Conservation (phyloP, 192 early-diverging fungal species). For the Entomortierella chlamydospora region DNA sequence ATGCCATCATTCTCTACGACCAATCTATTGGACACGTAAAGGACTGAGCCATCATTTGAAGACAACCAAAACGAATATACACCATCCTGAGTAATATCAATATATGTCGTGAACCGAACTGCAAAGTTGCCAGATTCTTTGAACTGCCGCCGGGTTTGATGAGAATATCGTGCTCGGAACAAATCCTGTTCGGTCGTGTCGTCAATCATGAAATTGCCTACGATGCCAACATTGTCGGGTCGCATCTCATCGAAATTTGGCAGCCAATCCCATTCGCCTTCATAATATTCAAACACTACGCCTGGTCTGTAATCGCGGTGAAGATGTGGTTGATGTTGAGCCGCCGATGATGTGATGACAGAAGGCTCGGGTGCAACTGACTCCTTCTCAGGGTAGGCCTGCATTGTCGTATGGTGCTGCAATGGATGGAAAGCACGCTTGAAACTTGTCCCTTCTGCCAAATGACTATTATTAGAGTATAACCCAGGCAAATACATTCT, state of each 20-base stretch:
- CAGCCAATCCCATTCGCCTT: slow-evolving; percentile 53
- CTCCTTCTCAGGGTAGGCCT: slow-evolving; percentile 3
- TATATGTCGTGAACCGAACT: slow-evolving; percentile 46
- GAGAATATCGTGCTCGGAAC: slow-evolving; percentile 21
- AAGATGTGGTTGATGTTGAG: slow-evolving; percentile 14
- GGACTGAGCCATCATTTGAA: slow-evolving; percentile 43
- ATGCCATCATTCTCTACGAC: slow-evolving; percentile 54
- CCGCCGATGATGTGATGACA: neutral
- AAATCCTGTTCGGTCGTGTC: slow-evolving; percentile 41
- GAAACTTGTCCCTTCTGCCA: neutral
- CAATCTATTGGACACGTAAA: slow-evolving; percentile 39
- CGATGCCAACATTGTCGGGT: slow-evolving; percentile 40
- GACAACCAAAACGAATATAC: slow-evolving; percentile 48
- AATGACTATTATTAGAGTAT: neutral
- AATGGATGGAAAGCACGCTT: slow-evolving; percentile 1
- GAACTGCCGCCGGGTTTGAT: neutral
- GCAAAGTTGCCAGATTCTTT: slow-evolving; percentile 49
- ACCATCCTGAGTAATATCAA: slow-evolving; percentile 48
- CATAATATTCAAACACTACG: slow-evolving; percentile 48
- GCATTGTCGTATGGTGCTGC: slow-evolving; percentile 43
- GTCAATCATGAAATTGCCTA: slow-evolving; percentile 55
- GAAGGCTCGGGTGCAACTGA: neutral
- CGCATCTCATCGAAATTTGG: slow-evolving; percentile 53
- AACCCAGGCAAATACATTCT: neutral
- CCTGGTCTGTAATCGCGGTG: slow-evolving; percentile 39